Percentiles rank a stretch among this genome's conserved stretches.
These are phyloP conservation scores for Botryotinia calthae DNA, from an alignment of 2,329 filamentous ascomycete species.

Conservation along the genomic window DNA sequence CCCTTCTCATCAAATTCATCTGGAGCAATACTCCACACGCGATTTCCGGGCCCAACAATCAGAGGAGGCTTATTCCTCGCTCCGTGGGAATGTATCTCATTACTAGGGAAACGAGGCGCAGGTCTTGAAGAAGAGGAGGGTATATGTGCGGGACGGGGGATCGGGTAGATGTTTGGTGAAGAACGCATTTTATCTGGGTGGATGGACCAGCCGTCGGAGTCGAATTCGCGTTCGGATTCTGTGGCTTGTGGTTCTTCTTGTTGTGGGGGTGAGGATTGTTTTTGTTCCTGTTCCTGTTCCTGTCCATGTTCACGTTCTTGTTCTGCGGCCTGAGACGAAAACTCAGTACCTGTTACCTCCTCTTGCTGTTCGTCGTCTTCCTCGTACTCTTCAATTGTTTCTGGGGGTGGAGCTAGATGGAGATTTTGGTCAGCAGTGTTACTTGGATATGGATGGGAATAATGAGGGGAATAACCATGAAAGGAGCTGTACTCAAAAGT, in stretches of 20 bases:
- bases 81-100: neutral
- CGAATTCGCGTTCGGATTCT: neutral
- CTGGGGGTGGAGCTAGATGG: neutral
- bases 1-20: neutral
- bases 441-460: neutral
- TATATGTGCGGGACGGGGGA: neutral
- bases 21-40: neutral
- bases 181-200: neutral
- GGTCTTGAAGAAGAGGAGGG: neutral
- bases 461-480: neutral
- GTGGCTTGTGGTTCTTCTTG: neutral
- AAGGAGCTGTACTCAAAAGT: conserved; percentile 1
- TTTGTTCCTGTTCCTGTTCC: neutral
- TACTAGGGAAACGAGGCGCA: neutral
- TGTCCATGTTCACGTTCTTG: neutral
- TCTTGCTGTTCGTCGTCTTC: neutral
- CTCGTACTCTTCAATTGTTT: neutral
- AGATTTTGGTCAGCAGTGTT: neutral
- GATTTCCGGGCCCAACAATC: neutral
- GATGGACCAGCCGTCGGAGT: neutral
- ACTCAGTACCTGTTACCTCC: neutral
- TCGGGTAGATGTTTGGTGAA: neutral
- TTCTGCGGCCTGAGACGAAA: neutral
- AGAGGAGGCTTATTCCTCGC: neutral
- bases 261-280: neutral